Conservation (phyloP, 2,329 filamentous ascomycete species). For the Aspergillus unguis region DNA sequence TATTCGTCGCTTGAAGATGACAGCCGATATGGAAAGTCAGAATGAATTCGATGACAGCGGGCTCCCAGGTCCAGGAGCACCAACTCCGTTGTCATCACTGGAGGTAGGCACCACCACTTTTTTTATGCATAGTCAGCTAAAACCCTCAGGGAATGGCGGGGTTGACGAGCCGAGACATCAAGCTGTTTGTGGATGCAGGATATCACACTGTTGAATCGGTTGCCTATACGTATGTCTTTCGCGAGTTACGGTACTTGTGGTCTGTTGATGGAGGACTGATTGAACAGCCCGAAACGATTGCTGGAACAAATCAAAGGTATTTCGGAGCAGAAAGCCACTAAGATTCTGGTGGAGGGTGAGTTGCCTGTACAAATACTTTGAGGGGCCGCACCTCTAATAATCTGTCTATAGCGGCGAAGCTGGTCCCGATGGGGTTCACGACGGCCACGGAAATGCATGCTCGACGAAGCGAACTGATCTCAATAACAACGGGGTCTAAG, state of each 20-base stretch:
- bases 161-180: conserved; percentile 91
- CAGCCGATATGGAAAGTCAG: conserved; percentile 63
- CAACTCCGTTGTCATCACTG: conserved; percentile 78
- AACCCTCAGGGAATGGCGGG: conserved; percentile 72
- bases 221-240: conserved; percentile 71
- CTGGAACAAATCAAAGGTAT: conserved; percentile 97
- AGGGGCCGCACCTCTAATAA: no score
- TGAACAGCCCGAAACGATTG: conserved; percentile 60
- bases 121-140: conserved; percentile 1
- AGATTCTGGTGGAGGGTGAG: conserved; percentile 82
- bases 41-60: conserved; percentile 71
- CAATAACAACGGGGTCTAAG: conserved; percentile 96
- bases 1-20: conserved; percentile 21
- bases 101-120: conserved; percentile 59
- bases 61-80: conserved; percentile 82
- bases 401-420: conserved; percentile 68
- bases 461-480: conserved; percentile 92
- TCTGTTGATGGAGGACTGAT: background rate
- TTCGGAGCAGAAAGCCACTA: conserved; percentile 91
- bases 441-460: conserved; percentile 99
- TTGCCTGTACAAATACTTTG: background rate
- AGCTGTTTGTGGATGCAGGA: conserved; percentile 84
- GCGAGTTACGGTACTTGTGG: background rate
- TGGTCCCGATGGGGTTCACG: conserved; percentile 98
- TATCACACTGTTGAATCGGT: conserved; percentile 95